A percentile compares a stretch with the other conserved stretches of the same genome.
Evolutionary conservation across 163 green algal genomes (phyloP).

Genomic region (Scenedesmus sp.): DNA sequence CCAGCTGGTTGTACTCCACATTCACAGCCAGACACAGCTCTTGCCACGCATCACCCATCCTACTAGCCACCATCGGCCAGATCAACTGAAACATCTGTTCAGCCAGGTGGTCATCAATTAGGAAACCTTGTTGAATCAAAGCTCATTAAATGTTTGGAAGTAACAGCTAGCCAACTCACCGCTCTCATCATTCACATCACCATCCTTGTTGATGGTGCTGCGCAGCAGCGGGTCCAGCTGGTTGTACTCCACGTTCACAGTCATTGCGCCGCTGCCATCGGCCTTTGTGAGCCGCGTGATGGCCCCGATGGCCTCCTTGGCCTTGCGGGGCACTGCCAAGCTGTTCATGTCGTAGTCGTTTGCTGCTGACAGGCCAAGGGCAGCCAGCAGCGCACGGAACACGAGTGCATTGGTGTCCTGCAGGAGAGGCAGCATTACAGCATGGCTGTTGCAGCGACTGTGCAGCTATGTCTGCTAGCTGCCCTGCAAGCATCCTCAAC

Average conservation of each 20-base stretch:
- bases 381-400: constrained; percentile 87
- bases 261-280: constrained; percentile 75
- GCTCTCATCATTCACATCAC: constrained; percentile 81
- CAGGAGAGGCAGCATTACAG: neutral
- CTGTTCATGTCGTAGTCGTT: constrained; percentile 95
- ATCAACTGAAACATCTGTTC: too few species aligned
- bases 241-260: constrained; percentile 99
- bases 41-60: neutral
- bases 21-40: constrained; percentile 73
- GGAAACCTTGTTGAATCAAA: too few species aligned
- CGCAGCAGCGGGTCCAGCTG: constrained; percentile 93
- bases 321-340: constrained; percentile 57
- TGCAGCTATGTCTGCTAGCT: neutral
- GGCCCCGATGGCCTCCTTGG: constrained; percentile 96
- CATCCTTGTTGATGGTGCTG: constrained; percentile 69
- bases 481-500: neutral
- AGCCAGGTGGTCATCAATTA: too few species aligned
- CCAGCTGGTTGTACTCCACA: constrained; percentile 99
- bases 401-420: constrained; percentile 98
- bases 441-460: neutral
- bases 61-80: constrained; percentile 6
- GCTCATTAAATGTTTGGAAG: too few species aligned
- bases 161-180: constrained; percentile 7
- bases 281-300: constrained; percentile 82
- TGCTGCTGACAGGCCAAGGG: constrained; percentile 81